Conservation (phyloP, 192 early-diverging fungal genomes). For the Coemansia sp. region DNA sequence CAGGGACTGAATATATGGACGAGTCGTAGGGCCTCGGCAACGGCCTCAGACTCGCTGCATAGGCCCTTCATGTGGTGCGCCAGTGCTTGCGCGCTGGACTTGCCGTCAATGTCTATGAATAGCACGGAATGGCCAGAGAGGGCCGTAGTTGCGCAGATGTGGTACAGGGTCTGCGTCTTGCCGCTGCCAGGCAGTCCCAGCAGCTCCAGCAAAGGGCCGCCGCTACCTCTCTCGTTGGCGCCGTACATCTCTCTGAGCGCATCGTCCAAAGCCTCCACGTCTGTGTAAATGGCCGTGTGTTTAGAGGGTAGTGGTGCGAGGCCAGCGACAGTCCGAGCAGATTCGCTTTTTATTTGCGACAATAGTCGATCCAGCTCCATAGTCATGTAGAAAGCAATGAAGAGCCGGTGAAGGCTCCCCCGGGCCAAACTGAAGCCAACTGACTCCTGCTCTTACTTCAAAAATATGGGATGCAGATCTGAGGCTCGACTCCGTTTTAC, state of each 20-base stretch:
- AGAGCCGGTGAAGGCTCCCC: too few species aligned
- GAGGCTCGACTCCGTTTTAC: too few species aligned
- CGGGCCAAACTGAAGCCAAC: too few species aligned
- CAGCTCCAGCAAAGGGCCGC: slow-evolving; percentile 25
- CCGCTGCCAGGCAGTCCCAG: slow-evolving; percentile 38
- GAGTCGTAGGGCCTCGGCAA: slow-evolving; percentile 6
- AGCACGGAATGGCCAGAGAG: slow-evolving; percentile 6
- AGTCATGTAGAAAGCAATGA: too few species aligned
- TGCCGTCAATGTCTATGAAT: slow-evolving; percentile 34
- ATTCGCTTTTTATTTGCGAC: slow-evolving; percentile 25
- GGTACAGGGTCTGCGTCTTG: slow-evolving; percentile 38
- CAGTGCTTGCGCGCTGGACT: slow-evolving; percentile 12
- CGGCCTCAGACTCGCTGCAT: not conserved
- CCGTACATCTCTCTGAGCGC: not conserved
- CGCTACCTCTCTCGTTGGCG: not conserved
- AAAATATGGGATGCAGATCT: too few species aligned
- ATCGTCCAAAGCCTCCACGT: slow-evolving; percentile 18
- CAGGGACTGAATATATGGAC: slow-evolving; percentile 36
- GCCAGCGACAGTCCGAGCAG: slow-evolving; percentile 11
- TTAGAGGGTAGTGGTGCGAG: not conserved
- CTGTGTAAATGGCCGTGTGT: slow-evolving; percentile 1
- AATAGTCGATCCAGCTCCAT: slow-evolving; percentile 27
- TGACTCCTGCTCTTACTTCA: too few species aligned
- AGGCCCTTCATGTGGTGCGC: slow-evolving; percentile 1
- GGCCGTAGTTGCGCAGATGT: slow-evolving; percentile 23